phyloP scores from a whole-genome alignment of 495 filamentous ascomycete species.

The Penicillium waksmanii region DNA sequence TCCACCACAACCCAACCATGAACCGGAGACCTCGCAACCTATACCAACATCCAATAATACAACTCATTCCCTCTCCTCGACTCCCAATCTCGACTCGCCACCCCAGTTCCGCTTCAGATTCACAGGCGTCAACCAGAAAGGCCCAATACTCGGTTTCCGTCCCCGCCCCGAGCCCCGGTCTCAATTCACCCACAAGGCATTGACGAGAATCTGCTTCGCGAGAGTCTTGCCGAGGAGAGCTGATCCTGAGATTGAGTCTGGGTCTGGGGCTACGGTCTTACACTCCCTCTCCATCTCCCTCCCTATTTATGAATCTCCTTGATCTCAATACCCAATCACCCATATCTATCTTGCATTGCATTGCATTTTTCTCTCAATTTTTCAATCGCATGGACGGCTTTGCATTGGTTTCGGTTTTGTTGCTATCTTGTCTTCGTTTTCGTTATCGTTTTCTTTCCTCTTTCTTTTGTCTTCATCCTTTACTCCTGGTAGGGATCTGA shows the following conservation, averaged over 20 bases:
- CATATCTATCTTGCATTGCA: constrained; percentile 7
- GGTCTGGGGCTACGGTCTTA: neutral
- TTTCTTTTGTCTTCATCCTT: too few relatives aligned
- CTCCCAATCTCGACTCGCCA: constrained; percentile 1
- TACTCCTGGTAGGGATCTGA: too few relatives aligned
- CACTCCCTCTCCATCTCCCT: neutral
- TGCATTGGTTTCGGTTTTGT: neutral
- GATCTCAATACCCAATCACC: neutral
- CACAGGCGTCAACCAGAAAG: constrained; percentile 54
- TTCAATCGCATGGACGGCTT: neutral
- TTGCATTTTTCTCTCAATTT: neutral
- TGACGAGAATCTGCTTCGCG: constrained; percentile 44
- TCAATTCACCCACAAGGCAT: constrained; percentile 39
- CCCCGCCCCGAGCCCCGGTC: constrained; percentile 37
- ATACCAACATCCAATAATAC: constrained; percentile 8
- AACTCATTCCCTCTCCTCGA: neutral
- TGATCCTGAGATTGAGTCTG: neutral
- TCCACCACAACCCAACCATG: neutral
- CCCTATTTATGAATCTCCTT: neutral
- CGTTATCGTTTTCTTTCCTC: neutral
- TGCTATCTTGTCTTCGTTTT: neutral
- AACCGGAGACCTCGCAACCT: neutral
- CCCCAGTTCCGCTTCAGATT: constrained; percentile 36
- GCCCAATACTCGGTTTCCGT: constrained; percentile 46
- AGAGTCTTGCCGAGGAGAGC: constrained; percentile 41